phyloP scores from a whole-genome alignment of 495 filamentous ascomycete species.

The Neurospora pannonica region DNA sequence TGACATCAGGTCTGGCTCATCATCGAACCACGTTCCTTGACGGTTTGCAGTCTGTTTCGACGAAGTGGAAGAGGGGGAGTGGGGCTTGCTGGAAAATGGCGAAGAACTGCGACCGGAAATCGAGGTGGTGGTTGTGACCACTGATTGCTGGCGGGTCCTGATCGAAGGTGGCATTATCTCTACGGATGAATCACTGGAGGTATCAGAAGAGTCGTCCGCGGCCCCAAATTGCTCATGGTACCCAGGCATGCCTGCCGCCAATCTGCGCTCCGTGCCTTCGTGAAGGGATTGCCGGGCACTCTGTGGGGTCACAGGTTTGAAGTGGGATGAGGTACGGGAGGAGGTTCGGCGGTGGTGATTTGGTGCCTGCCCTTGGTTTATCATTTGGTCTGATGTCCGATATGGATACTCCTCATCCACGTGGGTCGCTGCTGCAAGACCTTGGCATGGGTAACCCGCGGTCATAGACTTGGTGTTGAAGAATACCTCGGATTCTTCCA shows the following conservation, averaged over 20 bases:
- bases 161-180: conserved; percentile 18
- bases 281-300: background rate
- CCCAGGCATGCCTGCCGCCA: background rate
- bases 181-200: conserved; percentile 20
- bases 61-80: conserved; percentile 6
- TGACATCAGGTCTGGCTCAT: conserved; percentile 13
- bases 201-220: conserved; percentile 4
- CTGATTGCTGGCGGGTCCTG: conserved; percentile 23
- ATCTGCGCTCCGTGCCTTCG: background rate
- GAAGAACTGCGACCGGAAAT: conserved; percentile 23
- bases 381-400: background rate
- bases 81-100: conserved; percentile 11
- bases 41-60: conserved; percentile 7
- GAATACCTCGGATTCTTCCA: conserved; percentile 26
- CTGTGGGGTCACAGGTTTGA: background rate
- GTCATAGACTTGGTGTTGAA: conserved; percentile 35
- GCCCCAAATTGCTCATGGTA: background rate
- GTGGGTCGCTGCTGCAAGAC: conserved; percentile 15
- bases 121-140: conserved; percentile 27
- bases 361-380: background rate
- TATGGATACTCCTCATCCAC: conserved; percentile 13
- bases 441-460: conserved; percentile 26
- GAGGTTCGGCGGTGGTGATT: background rate
- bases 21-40: conserved; percentile 27
- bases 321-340: background rate